Conservation (phyloP, 176 grass and related monocot species). For the Pharus latifolius region DNA sequence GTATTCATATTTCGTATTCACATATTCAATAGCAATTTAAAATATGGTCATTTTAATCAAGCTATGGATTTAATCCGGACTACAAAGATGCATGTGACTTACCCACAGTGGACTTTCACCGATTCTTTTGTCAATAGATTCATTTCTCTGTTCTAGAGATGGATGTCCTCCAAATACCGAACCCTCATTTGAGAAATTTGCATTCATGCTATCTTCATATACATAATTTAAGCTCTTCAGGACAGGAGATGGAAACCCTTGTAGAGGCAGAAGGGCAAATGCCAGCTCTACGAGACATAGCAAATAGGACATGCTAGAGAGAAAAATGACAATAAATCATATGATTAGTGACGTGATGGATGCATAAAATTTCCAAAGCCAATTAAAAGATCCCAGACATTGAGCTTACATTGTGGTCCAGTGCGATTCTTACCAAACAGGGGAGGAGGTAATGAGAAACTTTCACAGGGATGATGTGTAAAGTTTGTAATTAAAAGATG, state of each 20-base stretch:
- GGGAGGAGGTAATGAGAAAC: constrained; percentile 61
- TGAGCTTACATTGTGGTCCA: constrained; percentile 83
- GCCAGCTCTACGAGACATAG: constrained; percentile 80
- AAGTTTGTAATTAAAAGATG: constrained; percentile 32
- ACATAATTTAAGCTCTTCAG: constrained; percentile 61
- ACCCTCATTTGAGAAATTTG: constrained; percentile 48
- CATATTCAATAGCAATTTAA: neutral
- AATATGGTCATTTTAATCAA: neutral
- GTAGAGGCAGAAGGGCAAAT: constrained; percentile 49
- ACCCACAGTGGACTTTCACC: constrained; percentile 91
- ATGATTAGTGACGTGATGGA: neutral
- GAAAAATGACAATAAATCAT: constrained; percentile 6
- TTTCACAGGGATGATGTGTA: constrained; percentile 69
- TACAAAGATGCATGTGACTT: constrained; percentile 22
- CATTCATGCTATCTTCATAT: constrained; percentile 42
- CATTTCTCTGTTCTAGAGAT: constrained; percentile 68
- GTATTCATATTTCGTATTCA: too few species aligned
- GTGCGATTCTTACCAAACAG: constrained; percentile 74
- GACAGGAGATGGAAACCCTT: constrained; percentile 51
- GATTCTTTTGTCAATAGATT: constrained; percentile 74
- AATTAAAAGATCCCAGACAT: neutral
- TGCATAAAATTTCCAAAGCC: neutral
- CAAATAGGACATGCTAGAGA: constrained; percentile 79
- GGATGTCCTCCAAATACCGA: constrained; percentile 81
- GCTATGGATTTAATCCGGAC: neutral